Percentiles rank a stretch among this genome's conserved stretches.
phyloP scores from a whole-genome alignment of 202 grass and related monocot genomes.

The Zoysia matrella region DNA sequence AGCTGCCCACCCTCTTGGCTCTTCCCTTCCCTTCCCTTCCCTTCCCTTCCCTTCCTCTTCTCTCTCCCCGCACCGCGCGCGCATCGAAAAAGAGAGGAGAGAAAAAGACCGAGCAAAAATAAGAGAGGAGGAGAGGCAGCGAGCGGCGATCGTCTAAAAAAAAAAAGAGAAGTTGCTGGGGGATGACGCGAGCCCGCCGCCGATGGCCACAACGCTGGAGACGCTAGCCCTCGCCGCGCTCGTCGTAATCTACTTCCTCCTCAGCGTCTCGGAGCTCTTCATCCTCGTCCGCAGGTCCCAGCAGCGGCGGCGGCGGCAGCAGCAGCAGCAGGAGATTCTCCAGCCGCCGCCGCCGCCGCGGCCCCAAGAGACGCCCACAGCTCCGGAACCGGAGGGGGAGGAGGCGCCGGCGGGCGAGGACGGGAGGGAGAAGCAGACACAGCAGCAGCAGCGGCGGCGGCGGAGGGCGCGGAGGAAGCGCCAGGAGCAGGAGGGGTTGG shows the following conservation, averaged over 20 bases:
- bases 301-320: background rate
- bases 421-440: slow-evolving; percentile 45
- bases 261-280: slow-evolving; percentile 12
- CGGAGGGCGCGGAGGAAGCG: slow-evolving; percentile 57
- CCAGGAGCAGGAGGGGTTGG: slow-evolving; percentile 16
- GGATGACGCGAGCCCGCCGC: slow-evolving; percentile 64
- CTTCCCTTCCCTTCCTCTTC: too few species aligned
- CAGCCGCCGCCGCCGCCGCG: background rate
- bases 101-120: too few species aligned
- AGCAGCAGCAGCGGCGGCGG: slow-evolving; percentile 44
- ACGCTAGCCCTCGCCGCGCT: slow-evolving; percentile 36
- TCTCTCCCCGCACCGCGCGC: too few species aligned
- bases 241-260: slow-evolving; percentile 38
- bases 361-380: background rate
- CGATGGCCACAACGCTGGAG: slow-evolving; percentile 37
- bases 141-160: too few species aligned
- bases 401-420: background rate
- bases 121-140: too few species aligned
- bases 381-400: background rate
- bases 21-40: too few species aligned
- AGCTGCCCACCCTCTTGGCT: too few species aligned
- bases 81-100: too few species aligned
- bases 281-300: slow-evolving; percentile 16
- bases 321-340: background rate
- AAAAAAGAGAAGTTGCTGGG: slow-evolving; percentile 16